Conservation (phyloP, 306 rosid genomes). For the Aeschynomene evenia region DNA sequence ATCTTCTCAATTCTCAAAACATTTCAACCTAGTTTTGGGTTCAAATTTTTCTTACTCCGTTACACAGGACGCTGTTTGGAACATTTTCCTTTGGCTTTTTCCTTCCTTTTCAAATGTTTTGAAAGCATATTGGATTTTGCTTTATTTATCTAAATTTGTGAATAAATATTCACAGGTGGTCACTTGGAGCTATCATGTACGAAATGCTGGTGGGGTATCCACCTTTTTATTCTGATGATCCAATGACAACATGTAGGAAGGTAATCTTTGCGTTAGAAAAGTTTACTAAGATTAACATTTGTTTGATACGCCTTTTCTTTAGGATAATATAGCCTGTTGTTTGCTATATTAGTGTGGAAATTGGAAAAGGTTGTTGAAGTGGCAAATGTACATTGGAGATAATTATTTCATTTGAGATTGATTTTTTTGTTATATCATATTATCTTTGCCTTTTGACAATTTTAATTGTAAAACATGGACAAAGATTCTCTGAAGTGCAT, state of each 20-base stretch:
- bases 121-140: slow-evolving; percentile 3
- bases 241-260: slow-evolving; percentile 97
- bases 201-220: slow-evolving; percentile 99
- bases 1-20: slow-evolving; percentile 23
- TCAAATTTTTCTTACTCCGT: slow-evolving; percentile 5
- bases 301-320: background rate
- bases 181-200: slow-evolving; percentile 98
- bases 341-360: background rate
- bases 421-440: background rate
- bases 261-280: slow-evolving; percentile 44
- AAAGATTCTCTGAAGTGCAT: slow-evolving; percentile 3
- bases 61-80: background rate
- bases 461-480: background rate
- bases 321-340: background rate
- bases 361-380: background rate
- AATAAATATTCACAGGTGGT: slow-evolving; percentile 69
- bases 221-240: slow-evolving; percentile 98
- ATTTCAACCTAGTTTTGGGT: slow-evolving; percentile 8
- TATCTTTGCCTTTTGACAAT: background rate
- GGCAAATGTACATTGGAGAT: background rate
- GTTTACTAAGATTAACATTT: background rate
- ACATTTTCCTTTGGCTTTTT: background rate
- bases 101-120: slow-evolving; percentile 1
- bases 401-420: background rate
- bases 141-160: slow-evolving; percentile 12